A percentile compares a stretch with the other conserved stretches of the same genome.
Evolutionary conservation across 805 yeast genomes (phyloP).

Genomic region (Torulaspora maleeae): DNA sequence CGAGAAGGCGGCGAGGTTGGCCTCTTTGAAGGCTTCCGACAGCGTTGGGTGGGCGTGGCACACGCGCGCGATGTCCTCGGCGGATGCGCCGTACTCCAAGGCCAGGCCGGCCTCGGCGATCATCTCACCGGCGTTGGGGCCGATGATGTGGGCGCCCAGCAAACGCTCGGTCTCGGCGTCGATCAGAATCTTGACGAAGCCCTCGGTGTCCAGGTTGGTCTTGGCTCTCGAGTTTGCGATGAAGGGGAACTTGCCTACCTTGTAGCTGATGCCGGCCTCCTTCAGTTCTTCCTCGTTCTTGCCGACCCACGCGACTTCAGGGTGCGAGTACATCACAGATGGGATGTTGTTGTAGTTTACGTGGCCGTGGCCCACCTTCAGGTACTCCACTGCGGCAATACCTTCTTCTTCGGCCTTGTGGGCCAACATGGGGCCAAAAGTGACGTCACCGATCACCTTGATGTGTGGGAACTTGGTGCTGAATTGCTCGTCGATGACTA

Average conservation of each 20-base stretch:
- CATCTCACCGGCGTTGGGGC: slow-evolving; percentile 99
- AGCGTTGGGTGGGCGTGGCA: slow-evolving; percentile 99
- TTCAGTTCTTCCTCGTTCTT: slow-evolving; percentile 91
- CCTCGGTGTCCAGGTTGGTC: slow-evolving; percentile 95
- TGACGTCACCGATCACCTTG: slow-evolving; percentile 96
- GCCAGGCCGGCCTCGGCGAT: slow-evolving; percentile 98
- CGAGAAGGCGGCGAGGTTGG: slow-evolving; percentile 85
- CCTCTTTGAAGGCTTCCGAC: slow-evolving; percentile 97
- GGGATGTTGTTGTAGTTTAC: slow-evolving; percentile 98
- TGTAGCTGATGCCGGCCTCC: slow-evolving; percentile 86
- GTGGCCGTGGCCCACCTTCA: slow-evolving; percentile 92
- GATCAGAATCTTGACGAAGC: slow-evolving; percentile 91
- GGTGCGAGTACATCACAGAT: slow-evolving; percentile 98
- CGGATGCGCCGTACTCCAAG: slow-evolving; percentile 95
- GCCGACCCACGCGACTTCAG: slow-evolving; percentile 99
- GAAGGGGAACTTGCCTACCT: slow-evolving; percentile 97
- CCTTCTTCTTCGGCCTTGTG: slow-evolving; percentile 99
- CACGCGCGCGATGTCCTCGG: slow-evolving; percentile 95
- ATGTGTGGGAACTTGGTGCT: slow-evolving; percentile 89
- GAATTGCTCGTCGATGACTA: slow-evolving; percentile 90
- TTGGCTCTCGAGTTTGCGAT: slow-evolving; percentile 99
- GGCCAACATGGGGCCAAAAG: slow-evolving; percentile 98
- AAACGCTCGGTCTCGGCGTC: slow-evolving; percentile 97
- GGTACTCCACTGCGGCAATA: slow-evolving; percentile 94
- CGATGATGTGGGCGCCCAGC: slow-evolving; percentile 93